Evolutionary conservation across 306 rosid genomes (phyloP), one percentile per base, ranked within the genome.

Genomic region (Purshia tridentata): DNA sequence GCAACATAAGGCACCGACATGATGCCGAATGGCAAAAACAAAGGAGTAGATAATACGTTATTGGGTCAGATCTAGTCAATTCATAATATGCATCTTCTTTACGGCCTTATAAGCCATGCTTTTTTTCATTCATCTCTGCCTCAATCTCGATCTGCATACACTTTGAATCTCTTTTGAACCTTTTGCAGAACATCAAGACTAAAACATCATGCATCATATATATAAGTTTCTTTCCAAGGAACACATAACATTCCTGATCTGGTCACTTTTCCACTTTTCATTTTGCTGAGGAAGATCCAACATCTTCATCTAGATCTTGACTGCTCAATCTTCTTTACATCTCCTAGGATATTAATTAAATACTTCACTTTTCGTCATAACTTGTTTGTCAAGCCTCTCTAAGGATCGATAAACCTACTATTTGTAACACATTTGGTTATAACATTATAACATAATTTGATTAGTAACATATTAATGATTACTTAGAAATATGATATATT

Each of bases 141-240:
- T 72, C 81, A 44, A 23, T 75, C 58, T 66, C 46, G 16, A 20
- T 52, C 35, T 29, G 35, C 35, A 29, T 29, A 14, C 29, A 55
- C 82, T 78, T 78, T 78, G 82, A 78, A 78, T 73, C 78, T 78
- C 82, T 67, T 78, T 73, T 57, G 82, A 53, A 55, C 76, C 72
- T 61, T 55, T 64, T 63, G 76, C 67, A 77, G 67, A 66, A 39
- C 74, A 60, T 59, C 78, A 73, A 78, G 78, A 60, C 75, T 42
- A 59, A 29, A 29, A 29, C 35, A 35, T 16, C 7, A 19, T 45
- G 3, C n/a, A n/a, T n/a, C n/a, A n/a, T n/a, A n/a, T n/a, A n/a
- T n/a, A 18, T 18, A 8, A 6, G 9, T 41, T 39, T 51, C 6
- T 70, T 42, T 63, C 54, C 57, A 57, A 55, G 67, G 75, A 70